Percentiles rank a stretch among this genome's conserved stretches.
Conservation (phyloP, 192 early-diverging fungal genomes). For the Coemansia sp. region DNA sequence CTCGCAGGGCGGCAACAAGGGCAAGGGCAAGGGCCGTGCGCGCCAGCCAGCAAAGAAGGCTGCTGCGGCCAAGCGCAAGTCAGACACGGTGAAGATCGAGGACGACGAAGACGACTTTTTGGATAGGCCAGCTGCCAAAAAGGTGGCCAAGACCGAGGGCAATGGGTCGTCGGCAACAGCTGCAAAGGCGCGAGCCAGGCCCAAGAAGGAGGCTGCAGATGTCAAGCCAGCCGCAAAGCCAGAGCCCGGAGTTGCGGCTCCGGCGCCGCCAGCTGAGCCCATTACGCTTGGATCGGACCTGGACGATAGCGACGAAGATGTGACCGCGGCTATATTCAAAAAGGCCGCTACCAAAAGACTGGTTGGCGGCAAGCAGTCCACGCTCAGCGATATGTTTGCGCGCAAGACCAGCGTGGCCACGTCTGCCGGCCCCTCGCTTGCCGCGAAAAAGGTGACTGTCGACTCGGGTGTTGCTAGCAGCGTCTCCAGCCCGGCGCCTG, state of each 20-base stretch:
- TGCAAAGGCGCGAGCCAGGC: not conserved
- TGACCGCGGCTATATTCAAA: slow-evolving; percentile 31
- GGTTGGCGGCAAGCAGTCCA: slow-evolving; percentile 15
- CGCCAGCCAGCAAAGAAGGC: slow-evolving; percentile 27
- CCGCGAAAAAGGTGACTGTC: not conserved
- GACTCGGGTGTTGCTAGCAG: slow-evolving; percentile 4
- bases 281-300: slow-evolving; percentile 46
- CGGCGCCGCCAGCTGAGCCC: slow-evolving; percentile 1
- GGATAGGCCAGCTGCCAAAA: slow-evolving; percentile 12
- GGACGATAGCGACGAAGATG: slow-evolving; percentile 53
- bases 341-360: slow-evolving; percentile 23
- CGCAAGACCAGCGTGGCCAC: not conserved
- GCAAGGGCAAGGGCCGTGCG: slow-evolving; percentile 33
- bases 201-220: slow-evolving; percentile 14
- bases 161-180: not conserved
- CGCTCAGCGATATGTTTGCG: slow-evolving; percentile 32
- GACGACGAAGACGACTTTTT: slow-evolving; percentile 6
- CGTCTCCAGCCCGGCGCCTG: not conserved
- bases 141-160: slow-evolving; percentile 9
- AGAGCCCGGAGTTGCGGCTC: not conserved
- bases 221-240: slow-evolving; percentile 7
- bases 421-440: not conserved
- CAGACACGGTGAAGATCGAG: slow-evolving; percentile 34
- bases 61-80: slow-evolving; percentile 45
- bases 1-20: slow-evolving; percentile 20